Evolutionary conservation across 2,329 filamentous ascomycete genomes (phyloP).

Genomic region (Chrysosporium queenslandicum): DNA sequence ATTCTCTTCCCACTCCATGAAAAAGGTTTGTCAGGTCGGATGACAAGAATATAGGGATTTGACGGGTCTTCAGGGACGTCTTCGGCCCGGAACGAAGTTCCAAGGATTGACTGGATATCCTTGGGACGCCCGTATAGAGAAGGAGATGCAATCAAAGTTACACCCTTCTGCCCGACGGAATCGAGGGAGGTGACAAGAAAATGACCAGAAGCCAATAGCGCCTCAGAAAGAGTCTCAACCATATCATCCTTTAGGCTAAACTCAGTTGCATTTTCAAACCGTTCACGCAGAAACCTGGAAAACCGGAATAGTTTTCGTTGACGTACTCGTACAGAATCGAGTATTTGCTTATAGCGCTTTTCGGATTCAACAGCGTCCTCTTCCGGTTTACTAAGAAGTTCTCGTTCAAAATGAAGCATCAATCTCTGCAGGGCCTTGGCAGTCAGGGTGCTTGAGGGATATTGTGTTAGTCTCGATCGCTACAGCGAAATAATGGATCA

Average conservation of each 20-base stretch:
- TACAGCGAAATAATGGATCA: neutral
- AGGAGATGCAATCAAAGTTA: slow-evolving; percentile 77
- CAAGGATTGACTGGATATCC: slow-evolving; percentile 77
- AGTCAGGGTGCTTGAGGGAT: slow-evolving; percentile 56
- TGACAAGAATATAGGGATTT: slow-evolving; percentile 74
- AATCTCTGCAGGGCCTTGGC: slow-evolving; percentile 84
- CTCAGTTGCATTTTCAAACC: slow-evolving; percentile 94
- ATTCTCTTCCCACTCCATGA: slow-evolving; percentile 74
- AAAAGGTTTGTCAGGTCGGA: slow-evolving; percentile 69
- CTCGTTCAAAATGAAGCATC: slow-evolving; percentile 82
- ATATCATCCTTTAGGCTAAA: slow-evolving; percentile 69
- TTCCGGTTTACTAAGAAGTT: slow-evolving; percentile 72
- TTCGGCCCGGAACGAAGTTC: slow-evolving; percentile 63
- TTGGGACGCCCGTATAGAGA: slow-evolving; percentile 63
- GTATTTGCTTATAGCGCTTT: slow-evolving; percentile 87
- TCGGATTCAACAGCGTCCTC: slow-evolving; percentile 84
- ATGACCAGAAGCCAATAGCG: slow-evolving; percentile 70
- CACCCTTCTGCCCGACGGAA: slow-evolving; percentile 59
- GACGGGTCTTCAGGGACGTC: slow-evolving; percentile 60
- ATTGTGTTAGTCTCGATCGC: neutral
- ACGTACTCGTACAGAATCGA: slow-evolving; percentile 91
- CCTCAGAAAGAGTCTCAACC: slow-evolving; percentile 67
- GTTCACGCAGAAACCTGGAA: slow-evolving; percentile 76
- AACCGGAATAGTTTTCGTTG: slow-evolving; percentile 96
- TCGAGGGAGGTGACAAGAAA: slow-evolving; percentile 67